Evolutionary conservation across 1,139 yeast genomes (phyloP), one percentile per base, ranked within the genome.

Genomic region (Yamadazyma kanchanaburiensis): DNA sequence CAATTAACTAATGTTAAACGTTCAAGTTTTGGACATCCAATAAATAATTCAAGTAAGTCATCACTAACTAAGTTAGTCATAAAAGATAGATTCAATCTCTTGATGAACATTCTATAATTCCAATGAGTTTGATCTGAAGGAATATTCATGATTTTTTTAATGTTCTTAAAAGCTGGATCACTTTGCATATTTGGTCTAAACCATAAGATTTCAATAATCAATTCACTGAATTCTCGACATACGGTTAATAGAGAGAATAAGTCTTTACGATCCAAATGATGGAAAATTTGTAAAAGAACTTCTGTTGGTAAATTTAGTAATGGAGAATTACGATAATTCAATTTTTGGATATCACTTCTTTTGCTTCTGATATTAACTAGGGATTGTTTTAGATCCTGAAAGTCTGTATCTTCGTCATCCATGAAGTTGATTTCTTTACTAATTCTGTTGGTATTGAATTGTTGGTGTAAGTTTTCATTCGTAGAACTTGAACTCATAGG

Each of bases 1-100:
- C 96, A 89, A 46, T 82, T 84, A 8, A 87, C 89, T 32, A 91
- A 64, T 0, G 96, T 87, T 32, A 91, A 68, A 39, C 97, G 70
- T 55, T 91, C 97, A 43, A 91, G 61, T 43, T 83, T 80, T 5
- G 73, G 71, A 49, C 96, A 86, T 2, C 82, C 85, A 26, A 68
- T 57, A 41, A 74, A 70, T 23, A 83, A 60, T n/a, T 55, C 43
- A 29, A 75, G 52, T 39, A 80, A 70, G 8, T 70, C 70, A 56
- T 88, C 94, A 33, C 74, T 77, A 23, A 88, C 78, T 31, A 70
- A 54, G 35, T 72, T 76, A 6, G 89, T 80, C 49, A 88, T 80
- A 46, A 80, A 77, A 3, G 91, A 80, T 32, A 91, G 64, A 50
- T 89, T 91, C 37, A 91, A 67, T 38, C 97, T 70, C 45, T 86